Evolutionary conservation across 495 filamentous ascomycete species (phyloP).

Genomic region (Penicillium odoratum): DNA sequence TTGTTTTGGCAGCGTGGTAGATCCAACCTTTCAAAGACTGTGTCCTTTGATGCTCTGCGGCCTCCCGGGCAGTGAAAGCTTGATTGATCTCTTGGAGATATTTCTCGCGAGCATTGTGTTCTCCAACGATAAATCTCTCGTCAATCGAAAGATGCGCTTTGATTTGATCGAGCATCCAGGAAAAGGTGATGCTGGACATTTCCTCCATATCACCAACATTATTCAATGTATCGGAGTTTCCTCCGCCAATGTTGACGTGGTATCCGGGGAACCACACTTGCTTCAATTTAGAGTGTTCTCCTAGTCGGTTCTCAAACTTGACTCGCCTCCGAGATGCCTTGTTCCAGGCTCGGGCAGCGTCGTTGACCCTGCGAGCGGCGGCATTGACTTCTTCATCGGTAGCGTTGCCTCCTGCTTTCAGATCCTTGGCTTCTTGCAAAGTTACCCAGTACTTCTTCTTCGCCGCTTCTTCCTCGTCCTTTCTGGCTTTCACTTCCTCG

Average conservation of each 20-base stretch:
- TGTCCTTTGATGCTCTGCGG: not conserved
- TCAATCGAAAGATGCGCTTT: constrained; percentile 14
- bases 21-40: constrained; percentile 11
- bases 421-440: constrained; percentile 7
- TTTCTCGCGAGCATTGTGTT: constrained; percentile 12
- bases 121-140: constrained; percentile 13
- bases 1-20: constrained; percentile 1
- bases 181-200: constrained; percentile 15
- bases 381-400: constrained; percentile 16
- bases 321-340: constrained; percentile 8
- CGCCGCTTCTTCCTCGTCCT: constrained; percentile 8
- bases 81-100: constrained; percentile 9
- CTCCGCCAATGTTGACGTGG: constrained; percentile 16
- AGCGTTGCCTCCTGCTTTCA: constrained; percentile 13
- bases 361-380: constrained; percentile 14
- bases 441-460: constrained; percentile 4
- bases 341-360: constrained; percentile 13
- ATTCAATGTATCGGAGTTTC: constrained; percentile 6
- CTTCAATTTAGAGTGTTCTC: constrained; percentile 11
- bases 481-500: constrained; percentile 19
- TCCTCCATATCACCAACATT: constrained; percentile 15
- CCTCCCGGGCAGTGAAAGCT: not conserved
- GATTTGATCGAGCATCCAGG: constrained; percentile 18
- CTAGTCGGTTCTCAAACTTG: constrained; percentile 11
- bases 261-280: constrained; percentile 16